These are phyloP conservation scores for Umbilicus rupestris DNA, from an alignment of 164 flowering plant genomes.

Conservation along the genomic window DNA sequence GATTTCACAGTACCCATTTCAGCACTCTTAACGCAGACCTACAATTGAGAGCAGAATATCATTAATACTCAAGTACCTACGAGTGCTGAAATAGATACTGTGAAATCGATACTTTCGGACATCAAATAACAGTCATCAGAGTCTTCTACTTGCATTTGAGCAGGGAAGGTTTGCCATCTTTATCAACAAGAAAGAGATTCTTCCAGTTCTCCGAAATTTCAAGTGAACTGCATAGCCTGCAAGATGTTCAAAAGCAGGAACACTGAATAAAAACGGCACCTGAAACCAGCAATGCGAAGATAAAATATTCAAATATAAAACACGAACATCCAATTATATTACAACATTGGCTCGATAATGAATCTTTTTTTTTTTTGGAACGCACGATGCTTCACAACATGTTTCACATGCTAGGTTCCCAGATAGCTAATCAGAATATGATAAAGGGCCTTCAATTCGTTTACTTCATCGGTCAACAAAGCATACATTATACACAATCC, in stretches of 20 bases:
- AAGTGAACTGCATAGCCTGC: constrained; percentile 59
- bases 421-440: too few species aligned
- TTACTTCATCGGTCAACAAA: too few species aligned
- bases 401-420: too few species aligned
- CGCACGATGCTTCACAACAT: too few species aligned
- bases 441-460: too few species aligned
- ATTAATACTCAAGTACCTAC: neutral
- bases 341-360: too few species aligned
- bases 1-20: too few species aligned
- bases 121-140: constrained; percentile 49
- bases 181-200: constrained; percentile 79
- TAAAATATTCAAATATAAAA: too few species aligned
- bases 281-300: constrained; percentile 16
- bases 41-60: constrained; percentile 17
- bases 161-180: constrained; percentile 72
- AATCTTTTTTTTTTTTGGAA: too few species aligned
- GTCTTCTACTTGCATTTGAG: constrained; percentile 77
- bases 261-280: constrained; percentile 97
- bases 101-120: constrained; percentile 27
- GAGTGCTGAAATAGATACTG: neutral
- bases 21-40: constrained; percentile 77
- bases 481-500: too few species aligned
- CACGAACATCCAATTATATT: too few species aligned
- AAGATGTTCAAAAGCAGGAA: constrained; percentile 55
- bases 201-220: constrained; percentile 89